These are phyloP conservation scores for Macrolepiota fuliginosa DNA, from an alignment of 768 basidiomycete genomes.

Conservation along the genomic window DNA sequence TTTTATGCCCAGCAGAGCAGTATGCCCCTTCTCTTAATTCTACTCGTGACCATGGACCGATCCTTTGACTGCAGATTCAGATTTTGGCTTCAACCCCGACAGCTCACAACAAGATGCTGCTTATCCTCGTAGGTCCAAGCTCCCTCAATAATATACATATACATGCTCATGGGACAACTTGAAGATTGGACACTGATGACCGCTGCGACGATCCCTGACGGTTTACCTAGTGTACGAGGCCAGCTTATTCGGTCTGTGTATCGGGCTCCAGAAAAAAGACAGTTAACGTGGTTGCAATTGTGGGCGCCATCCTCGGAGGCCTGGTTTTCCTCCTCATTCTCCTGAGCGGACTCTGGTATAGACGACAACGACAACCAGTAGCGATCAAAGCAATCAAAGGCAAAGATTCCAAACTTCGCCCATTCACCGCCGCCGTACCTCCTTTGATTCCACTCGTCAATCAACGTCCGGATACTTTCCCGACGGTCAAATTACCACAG, in stretches of 20 bases:
- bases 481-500: not conserved
- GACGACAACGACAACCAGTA: not conserved
- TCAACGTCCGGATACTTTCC: no score
- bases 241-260: conserved; percentile 30
- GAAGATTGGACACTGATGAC: conserved; percentile 51
- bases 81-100: conserved; percentile 20
- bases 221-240: conserved; percentile 27
- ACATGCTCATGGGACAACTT: not conserved
- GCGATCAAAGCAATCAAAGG: no score
- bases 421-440: no score
- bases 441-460: no score
- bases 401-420: not conserved
- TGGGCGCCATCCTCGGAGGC: conserved; percentile 15
- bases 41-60: not conserved
- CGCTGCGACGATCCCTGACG: conserved; percentile 38
- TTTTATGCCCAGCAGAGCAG: conserved; percentile 11
- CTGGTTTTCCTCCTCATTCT: not conserved
- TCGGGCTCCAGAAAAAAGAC: conserved; percentile 17
- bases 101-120: conserved; percentile 15
- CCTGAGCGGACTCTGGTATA: not conserved
- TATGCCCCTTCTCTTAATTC: not conserved
- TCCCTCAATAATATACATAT: not conserved
- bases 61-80: not conserved
- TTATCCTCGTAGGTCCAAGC: conserved; percentile 20
- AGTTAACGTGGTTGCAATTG: conserved; percentile 10